A percentile compares a stretch with the other conserved stretches of the same genome.
phyloP scores from a whole-genome alignment of 306 rosid genomes.

The Prunus mongolica region DNA sequence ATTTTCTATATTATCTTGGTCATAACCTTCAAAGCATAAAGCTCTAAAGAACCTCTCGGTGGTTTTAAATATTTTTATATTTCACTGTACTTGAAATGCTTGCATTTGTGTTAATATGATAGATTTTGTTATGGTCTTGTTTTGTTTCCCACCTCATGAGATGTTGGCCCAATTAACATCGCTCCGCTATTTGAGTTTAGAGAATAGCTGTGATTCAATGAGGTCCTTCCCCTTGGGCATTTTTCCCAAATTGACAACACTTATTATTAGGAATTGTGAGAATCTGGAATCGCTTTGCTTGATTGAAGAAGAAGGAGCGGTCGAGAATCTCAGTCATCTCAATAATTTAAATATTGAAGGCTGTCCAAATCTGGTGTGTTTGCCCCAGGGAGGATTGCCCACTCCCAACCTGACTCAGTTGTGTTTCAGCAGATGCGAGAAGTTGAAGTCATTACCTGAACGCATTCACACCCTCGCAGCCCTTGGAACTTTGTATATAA shows the following conservation, averaged over 20 bases:
- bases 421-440: too few species aligned
- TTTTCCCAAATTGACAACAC: neutral
- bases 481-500: too few species aligned
- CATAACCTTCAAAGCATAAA: too few species aligned
- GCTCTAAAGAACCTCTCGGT: too few species aligned
- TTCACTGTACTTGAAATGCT: too few species aligned
- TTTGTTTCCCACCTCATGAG: neutral
- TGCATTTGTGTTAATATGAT: too few species aligned
- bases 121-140: too few species aligned
- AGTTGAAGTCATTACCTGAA: too few species aligned
- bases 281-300: neutral
- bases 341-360: fast-evolving
- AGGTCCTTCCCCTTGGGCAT: neutral
- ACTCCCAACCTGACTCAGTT: neutral
- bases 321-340: neutral
- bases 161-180: neutral
- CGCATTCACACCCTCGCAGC: too few species aligned
- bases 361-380: neutral
- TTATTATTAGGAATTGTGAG: neutral
- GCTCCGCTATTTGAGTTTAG: fast-evolving
- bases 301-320: neutral
- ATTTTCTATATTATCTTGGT: too few species aligned
- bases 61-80: too few species aligned
- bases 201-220: neutral
- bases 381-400: neutral